A percentile compares a stretch with the other conserved stretches of the same genome.
Conservation (phyloP, 2,329 filamentous ascomycete genomes). For the Phyllosticta capitalensis region DNA sequence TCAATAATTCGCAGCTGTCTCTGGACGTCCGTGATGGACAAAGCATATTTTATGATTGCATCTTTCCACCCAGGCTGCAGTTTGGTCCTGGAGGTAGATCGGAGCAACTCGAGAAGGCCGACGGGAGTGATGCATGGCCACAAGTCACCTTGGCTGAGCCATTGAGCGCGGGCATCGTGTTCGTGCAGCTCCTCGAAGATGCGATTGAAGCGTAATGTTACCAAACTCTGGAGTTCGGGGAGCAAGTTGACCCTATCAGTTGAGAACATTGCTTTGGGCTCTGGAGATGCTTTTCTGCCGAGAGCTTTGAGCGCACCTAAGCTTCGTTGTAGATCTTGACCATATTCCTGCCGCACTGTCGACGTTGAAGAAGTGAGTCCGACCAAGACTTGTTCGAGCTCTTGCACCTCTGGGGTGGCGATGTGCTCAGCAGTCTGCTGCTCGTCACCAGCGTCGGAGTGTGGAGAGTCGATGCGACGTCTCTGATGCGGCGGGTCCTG, state of each 20-base stretch:
- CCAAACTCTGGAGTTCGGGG: not conserved
- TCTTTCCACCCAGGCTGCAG: slow-evolving; percentile 32
- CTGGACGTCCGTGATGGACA: slow-evolving; percentile 38
- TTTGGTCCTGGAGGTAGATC: slow-evolving; percentile 21
- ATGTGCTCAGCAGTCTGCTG: not conserved
- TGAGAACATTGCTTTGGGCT: not conserved
- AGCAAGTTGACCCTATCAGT: not conserved
- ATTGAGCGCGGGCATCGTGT: slow-evolving; percentile 6
- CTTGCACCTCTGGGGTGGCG: not conserved
- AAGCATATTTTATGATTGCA: slow-evolving; percentile 34
- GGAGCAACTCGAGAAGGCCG: slow-evolving; percentile 39
- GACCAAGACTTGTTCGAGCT: not conserved
- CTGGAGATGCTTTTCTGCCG: not conserved
- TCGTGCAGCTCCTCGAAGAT: not conserved
- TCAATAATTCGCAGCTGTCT: slow-evolving; percentile 36
- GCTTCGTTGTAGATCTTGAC: slow-evolving; percentile 1
- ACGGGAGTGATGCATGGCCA: not conserved
- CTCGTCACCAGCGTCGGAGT: not conserved
- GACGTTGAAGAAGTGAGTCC: not conserved
- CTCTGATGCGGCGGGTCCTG: not conserved
- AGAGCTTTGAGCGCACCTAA: not conserved
- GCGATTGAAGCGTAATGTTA: not conserved
- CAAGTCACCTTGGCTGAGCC: slow-evolving; percentile 18
- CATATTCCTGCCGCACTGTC: not conserved
- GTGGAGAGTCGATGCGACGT: not conserved